Evolutionary conservation across 2,329 filamentous ascomycete species (phyloP), one percentile per base, ranked within the genome.

Genomic region (Furcasterigmium sp.): DNA sequence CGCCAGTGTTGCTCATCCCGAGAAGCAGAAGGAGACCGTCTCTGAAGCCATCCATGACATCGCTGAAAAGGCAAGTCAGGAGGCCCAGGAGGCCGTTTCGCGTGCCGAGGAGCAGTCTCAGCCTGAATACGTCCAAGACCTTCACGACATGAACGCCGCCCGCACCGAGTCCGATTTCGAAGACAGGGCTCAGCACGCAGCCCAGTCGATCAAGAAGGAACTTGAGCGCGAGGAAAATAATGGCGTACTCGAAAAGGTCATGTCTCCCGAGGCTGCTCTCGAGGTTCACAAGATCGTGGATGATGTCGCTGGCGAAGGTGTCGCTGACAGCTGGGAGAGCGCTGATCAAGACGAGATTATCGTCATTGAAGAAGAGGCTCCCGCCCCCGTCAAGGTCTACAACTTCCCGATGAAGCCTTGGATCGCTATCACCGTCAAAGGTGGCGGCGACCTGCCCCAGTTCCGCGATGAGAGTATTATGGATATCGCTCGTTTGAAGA

Each of bases 351-450:
- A 85, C 46, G 75, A 82, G 57, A 74, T 80, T 58, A 71, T 76
- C 17, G 72, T 77, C 37, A 76, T 80, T 26, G 85, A 89, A 61
- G 82, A 85, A 52, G 81, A 82, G 46, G 76, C 80, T 41, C 65
- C 78, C 4, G 69, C 74, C 37, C 75, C 82, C 20, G 81, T 95
- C 51, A 84, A 80, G 59, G 91, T 97, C 37, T 93, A 87, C 70
- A 95, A 95, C 63, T 95, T 98, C 63, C 93, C 93, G 14, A 89
- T 98, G 84, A 88, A 86, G 63, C 93, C 93, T 4, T 98, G 94
- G 75, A 91, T 95, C 51, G 86, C 91, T 17, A 93, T 98, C 58
- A 82, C 80, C 11, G 78, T 97, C 54, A 72, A 80, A 60, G 69
- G 78, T 51, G 64, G 73, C 47, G 65, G 74, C 46, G 62, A 73